A percentile compares a stretch with the other conserved stretches of the same genome.
phyloP scores from a whole-genome alignment of 495 filamentous ascomycete genomes.

The Bombardia bombarda region DNA sequence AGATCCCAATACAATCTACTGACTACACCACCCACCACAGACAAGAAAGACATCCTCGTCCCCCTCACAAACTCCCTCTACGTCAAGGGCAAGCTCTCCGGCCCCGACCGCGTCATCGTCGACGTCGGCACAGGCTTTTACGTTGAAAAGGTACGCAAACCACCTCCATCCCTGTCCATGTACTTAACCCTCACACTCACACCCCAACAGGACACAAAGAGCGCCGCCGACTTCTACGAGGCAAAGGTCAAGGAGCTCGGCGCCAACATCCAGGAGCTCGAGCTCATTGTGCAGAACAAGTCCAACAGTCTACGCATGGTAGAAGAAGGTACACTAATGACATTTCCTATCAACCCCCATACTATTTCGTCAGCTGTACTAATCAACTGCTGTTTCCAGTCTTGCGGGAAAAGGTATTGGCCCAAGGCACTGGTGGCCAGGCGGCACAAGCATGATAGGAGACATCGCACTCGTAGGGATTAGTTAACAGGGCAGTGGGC shows the following conservation, averaged over 20 bases:
- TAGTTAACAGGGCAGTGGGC: too few species aligned
- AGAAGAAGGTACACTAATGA: conserved; percentile 65
- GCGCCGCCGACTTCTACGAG: conserved; percentile 78
- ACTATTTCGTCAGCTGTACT: neutral
- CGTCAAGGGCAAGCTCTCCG: conserved; percentile 73
- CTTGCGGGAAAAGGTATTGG: conserved; percentile 50
- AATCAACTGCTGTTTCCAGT: conserved; percentile 25
- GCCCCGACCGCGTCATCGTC: conserved; percentile 75
- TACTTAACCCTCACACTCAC: neutral
- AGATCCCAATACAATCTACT: too few species aligned
- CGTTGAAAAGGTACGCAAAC: conserved; percentile 70
- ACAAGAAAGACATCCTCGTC: conserved; percentile 65
- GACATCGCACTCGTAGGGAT: too few species aligned
- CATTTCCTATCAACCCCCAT: neutral
- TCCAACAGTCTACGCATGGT: conserved; percentile 74
- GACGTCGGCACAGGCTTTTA: conserved; percentile 97
- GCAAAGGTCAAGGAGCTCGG: conserved; percentile 74
- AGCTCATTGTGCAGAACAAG: conserved; percentile 79
- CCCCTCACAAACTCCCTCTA: conserved; percentile 91
- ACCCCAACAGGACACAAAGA: conserved; percentile 47
- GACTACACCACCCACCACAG: conserved; percentile 12
- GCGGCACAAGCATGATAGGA: conserved; percentile 5
- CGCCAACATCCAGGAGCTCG: conserved; percentile 72
- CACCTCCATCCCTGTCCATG: neutral
- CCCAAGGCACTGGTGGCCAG: conserved; percentile 6